phyloP scores from a whole-genome alignment of 495 filamentous ascomycete genomes.

The Echria macrotheca region DNA sequence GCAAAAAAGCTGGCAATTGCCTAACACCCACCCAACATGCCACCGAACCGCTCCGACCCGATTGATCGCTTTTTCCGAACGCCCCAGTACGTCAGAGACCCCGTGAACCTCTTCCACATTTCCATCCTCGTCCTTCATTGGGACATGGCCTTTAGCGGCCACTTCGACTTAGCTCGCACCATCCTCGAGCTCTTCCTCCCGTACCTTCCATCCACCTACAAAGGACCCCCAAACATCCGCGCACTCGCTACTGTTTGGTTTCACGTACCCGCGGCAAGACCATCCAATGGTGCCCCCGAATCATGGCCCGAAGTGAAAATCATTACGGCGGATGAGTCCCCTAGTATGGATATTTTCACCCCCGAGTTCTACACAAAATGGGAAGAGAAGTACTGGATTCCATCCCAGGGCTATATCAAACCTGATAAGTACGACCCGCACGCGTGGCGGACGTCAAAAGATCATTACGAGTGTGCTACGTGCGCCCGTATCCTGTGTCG shows the following conservation, averaged over 20 bases:
- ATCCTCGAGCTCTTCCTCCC: not conserved
- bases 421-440: not conserved
- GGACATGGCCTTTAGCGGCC: not conserved
- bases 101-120: too few relatives aligned
- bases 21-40: too few relatives aligned
- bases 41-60: too few relatives aligned
- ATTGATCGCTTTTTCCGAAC: too few relatives aligned
- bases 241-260: not conserved
- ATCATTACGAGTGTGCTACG: not conserved
- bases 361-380: not conserved
- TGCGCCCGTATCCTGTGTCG: not conserved
- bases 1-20: too few relatives aligned
- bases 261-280: not conserved
- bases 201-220: not conserved
- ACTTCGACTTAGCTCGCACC: not conserved
- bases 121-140: not conserved
- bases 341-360: not conserved
- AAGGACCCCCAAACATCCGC: not conserved
- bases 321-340: not conserved
- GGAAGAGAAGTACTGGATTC: not conserved
- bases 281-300: not conserved
- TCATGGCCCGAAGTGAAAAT: not conserved
- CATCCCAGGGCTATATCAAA: not conserved
- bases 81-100: too few relatives aligned
- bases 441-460: not conserved